Conservation (phyloP, 768 basidiomycete species). For the Lentinula edodes region DNA sequence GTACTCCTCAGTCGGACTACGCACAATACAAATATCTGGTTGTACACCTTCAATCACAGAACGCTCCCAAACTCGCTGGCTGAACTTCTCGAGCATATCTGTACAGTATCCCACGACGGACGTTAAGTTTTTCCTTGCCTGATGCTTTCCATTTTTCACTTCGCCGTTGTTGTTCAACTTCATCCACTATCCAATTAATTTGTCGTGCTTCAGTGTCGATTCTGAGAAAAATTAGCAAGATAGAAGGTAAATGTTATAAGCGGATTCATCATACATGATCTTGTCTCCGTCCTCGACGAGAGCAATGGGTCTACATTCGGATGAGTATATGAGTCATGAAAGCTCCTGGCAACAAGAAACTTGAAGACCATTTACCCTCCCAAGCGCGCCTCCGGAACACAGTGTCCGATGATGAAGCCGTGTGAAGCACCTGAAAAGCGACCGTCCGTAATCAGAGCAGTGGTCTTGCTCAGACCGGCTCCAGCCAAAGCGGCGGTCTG, state of each 20-base stretch:
- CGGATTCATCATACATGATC: conserved; percentile 32
- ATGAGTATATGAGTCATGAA: background rate
- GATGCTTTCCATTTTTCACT: conserved; percentile 65
- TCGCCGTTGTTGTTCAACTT: conserved; percentile 58
- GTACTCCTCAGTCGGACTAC: background rate
- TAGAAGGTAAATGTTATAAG: background rate
- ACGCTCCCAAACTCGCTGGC: conserved; percentile 81
- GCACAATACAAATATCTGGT: background rate
- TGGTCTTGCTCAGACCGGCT: conserved; percentile 72
- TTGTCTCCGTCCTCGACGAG: conserved; percentile 79
- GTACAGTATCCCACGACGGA: conserved; percentile 68
- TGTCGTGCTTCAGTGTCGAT: conserved; percentile 63
- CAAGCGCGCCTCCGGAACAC: conserved; percentile 38
- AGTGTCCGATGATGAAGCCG: conserved; percentile 48
- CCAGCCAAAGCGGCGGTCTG: conserved; percentile 84
- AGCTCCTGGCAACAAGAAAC: background rate
- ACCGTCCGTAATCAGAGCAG: conserved; percentile 84
- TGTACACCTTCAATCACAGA: conserved; percentile 54
- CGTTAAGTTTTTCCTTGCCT: conserved; percentile 57
- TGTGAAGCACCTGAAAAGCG: conserved; percentile 68
- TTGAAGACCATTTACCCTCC: background rate
- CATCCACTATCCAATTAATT: conserved; percentile 71
- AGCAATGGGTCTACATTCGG: conserved; percentile 59
- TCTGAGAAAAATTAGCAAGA: background rate
- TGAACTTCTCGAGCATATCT: conserved; percentile 83